Conservation (phyloP, 2,329 filamentous ascomycete species). For the Ceratocystis cubensis region DNA sequence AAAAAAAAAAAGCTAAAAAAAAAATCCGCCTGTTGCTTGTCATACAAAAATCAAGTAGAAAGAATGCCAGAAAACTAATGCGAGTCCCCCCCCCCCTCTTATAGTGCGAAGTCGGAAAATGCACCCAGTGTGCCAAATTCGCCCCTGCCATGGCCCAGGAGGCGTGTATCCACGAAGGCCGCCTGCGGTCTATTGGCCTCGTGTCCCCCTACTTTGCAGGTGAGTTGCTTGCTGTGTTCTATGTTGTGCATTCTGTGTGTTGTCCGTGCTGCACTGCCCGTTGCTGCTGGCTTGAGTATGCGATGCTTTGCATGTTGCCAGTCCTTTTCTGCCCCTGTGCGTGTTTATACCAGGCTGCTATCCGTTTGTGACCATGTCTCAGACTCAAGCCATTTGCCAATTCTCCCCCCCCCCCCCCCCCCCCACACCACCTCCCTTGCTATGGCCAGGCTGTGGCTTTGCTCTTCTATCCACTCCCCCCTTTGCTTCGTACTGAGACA, state of each 20-base stretch:
- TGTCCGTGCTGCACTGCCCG: neutral
- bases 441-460: neutral
- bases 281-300: neutral
- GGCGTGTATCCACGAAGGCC: slow-evolving; percentile 17
- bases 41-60: neutral
- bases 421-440: neutral
- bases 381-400: slow-evolving; percentile 5
- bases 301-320: neutral
- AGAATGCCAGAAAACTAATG: neutral
- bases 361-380: neutral
- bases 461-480: neutral
- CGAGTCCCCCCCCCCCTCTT: slow-evolving; percentile 8
- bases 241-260: neutral
- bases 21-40: neutral
- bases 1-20: neutral
- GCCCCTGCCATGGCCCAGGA: slow-evolving; percentile 11
- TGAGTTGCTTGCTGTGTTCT: slow-evolving; percentile 8
- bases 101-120: slow-evolving; percentile 16
- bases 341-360: slow-evolving; percentile 5
- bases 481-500: neutral
- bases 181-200: slow-evolving; percentile 10
- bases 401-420: neutral
- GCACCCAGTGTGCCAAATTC: slow-evolving; percentile 15
- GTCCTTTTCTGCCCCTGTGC: neutral
- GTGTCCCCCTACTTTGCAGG: slow-evolving; percentile 13